phyloP scores from a whole-genome alignment of 371 early-diverging fungal genomes.

The Lichtheimia corymbifera region DNA sequence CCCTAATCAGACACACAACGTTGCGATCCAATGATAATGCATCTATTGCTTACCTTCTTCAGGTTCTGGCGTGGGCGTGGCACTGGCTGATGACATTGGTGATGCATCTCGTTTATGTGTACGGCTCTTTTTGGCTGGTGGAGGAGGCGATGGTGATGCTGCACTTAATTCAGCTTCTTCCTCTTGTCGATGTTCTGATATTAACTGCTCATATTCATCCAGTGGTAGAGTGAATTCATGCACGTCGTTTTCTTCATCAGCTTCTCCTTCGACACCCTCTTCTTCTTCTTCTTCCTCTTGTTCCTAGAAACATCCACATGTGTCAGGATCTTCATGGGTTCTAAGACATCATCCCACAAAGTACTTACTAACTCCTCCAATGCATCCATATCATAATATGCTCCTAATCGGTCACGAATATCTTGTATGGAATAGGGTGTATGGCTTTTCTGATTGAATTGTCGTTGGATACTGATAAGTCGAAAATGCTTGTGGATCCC shows the following conservation, averaged over 20 bases:
- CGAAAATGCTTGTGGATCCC: slow-evolving; percentile 69
- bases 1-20: background rate
- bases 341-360: background rate
- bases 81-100: slow-evolving; percentile 52
- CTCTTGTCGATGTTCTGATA: slow-evolving; percentile 57
- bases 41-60: slow-evolving; percentile 48
- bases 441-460: slow-evolving; percentile 55
- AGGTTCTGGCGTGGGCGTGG: slow-evolving; percentile 62
- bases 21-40: too few relatives aligned
- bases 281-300: slow-evolving; percentile 16
- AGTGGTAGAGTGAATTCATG: slow-evolving; percentile 59
- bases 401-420: slow-evolving; percentile 53
- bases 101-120: slow-evolving; percentile 52
- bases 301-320: background rate
- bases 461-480: slow-evolving; percentile 60
- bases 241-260: slow-evolving; percentile 33
- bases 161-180: slow-evolving; percentile 29
- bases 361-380: slow-evolving; percentile 56
- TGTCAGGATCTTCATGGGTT: background rate
- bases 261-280: slow-evolving; percentile 52
- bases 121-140: slow-evolving; percentile 45
- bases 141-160: slow-evolving; percentile 20
- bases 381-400: slow-evolving; percentile 56
- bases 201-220: slow-evolving; percentile 59
- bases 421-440: slow-evolving; percentile 49